These are phyloP conservation scores for Coemansia sp. DNA, from an alignment of 192 early-diverging fungal genomes.

Conservation along the genomic window DNA sequence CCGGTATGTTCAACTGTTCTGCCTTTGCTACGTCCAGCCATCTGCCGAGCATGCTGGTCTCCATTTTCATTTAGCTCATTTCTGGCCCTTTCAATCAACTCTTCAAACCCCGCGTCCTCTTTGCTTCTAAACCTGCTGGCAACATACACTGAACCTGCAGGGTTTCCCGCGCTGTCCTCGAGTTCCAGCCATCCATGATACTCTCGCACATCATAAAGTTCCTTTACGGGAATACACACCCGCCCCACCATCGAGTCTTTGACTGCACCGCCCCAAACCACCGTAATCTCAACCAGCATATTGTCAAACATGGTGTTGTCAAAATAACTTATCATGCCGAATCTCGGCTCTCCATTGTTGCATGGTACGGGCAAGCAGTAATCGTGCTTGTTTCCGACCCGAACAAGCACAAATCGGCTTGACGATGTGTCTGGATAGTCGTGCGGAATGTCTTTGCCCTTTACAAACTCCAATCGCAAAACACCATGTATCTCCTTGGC, in stretches of 20 bases:
- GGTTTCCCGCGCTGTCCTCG: conserved; percentile 6
- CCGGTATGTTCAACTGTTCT: neutral
- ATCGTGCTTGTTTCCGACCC: conserved; percentile 11
- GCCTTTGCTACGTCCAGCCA: conserved; percentile 12
- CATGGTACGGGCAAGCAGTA: conserved; percentile 18
- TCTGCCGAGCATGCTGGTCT: conserved; percentile 13
- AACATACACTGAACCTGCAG: conserved; percentile 33
- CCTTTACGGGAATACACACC: conserved; percentile 29
- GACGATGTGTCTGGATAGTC: neutral
- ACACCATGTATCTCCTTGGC: conserved; percentile 2
- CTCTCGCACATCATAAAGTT: conserved; percentile 34
- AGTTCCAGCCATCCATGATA: conserved; percentile 40
- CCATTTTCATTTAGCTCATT: neutral
- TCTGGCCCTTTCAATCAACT: conserved; percentile 1
- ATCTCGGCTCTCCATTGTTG: conserved; percentile 25
- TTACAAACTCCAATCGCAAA: conserved; percentile 21
- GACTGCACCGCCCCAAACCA: conserved; percentile 27
- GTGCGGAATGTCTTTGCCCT: conserved; percentile 31
- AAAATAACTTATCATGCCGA: conserved; percentile 35
- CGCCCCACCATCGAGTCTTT: conserved; percentile 30
- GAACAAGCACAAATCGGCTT: conserved; percentile 27
- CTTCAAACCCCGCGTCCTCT: neutral
- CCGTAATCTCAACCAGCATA: conserved; percentile 26
- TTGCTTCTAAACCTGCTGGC: conserved; percentile 18
- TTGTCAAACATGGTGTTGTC: conserved; percentile 15